Conservation (phyloP, 208 protist species). For the Acanthamoeba royreba region DNA sequence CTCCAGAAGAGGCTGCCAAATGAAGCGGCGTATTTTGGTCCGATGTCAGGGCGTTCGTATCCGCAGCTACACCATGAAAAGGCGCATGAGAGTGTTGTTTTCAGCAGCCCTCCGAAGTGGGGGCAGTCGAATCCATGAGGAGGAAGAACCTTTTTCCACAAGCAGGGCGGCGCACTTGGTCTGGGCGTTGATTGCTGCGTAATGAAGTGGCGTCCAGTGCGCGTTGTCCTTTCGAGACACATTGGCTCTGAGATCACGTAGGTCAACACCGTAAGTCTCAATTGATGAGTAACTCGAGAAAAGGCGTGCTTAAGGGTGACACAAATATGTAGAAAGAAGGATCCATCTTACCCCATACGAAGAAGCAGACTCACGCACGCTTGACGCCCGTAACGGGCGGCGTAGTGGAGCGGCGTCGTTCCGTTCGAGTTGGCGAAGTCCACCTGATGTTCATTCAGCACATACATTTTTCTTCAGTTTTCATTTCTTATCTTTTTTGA, state of each 20-base stretch:
- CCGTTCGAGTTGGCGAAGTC: not conserved
- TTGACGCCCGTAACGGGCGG: not conserved
- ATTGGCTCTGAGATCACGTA: not conserved
- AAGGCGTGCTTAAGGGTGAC: not conserved
- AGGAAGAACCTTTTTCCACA: not conserved
- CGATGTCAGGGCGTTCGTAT: not conserved
- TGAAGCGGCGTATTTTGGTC: not conserved
- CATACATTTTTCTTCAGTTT: not conserved
- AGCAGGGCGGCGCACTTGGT: not conserved
- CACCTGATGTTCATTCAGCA: not conserved
- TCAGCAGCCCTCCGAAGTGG: too few relatives aligned
- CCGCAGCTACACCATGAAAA: not conserved
- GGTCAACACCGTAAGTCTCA: not conserved
- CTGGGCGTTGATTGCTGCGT: constrained; percentile 10
- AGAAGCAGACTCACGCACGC: not conserved
- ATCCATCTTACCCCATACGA: not conserved
- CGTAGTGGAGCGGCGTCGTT: not conserved
- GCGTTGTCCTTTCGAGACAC: not conserved
- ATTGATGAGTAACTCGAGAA: not conserved
- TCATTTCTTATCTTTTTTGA: not conserved
- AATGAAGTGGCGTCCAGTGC: constrained; percentile 28
- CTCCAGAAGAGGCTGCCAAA: not conserved
- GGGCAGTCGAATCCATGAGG: too few relatives aligned
- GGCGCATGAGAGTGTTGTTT: not conserved
- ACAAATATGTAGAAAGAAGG: not conserved